Base-by-base conservation (phyloP, 2,329 filamentous ascomycete genomes). In the Sarocladiaceae sp. region DNA sequence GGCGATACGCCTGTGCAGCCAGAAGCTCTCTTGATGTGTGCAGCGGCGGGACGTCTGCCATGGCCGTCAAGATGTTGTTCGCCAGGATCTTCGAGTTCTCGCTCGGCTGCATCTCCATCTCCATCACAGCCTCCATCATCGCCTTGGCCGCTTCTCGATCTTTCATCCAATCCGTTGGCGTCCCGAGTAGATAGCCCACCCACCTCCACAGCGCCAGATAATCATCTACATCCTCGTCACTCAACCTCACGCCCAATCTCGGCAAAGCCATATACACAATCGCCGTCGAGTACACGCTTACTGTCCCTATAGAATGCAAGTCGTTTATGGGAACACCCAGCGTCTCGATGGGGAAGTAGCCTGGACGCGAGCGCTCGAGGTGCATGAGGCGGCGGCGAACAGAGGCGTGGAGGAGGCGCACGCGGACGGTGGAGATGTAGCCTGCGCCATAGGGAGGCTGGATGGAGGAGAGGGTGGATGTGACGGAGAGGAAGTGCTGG, bases 171-270 rank as follows among this genome's bases (percentile, higher is more conserved):
- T 72, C 72, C 1, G 76, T 76, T 0, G 85, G 85, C 6, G 78
- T 79, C 11, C 85, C 86, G 54, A 88, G 73, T 23, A 89, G 68
- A 55, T 87, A 73, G 1, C 76, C 85, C 11, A 90, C 76, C 50
- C 86, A 84, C 3, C 85, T 74, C 85, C 85, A 91, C 1, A 91
- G 66, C 0, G 85, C 83, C 34, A 87, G 69, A 57, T 87, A 90
- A 54, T 89, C 85, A 2, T 58, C 56, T 2, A 76, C 78, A 56
- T 91, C 85, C 46, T 76, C 74, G 21, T 69, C 47, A 0, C 73
- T 71, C 20, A 86, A 64, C 51, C 67, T 81, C 45, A 91, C 80
- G 2, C 85, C 86, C 63, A 90, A 85, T 0, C 83, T 72, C 0
- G 85, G 85, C 4, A 90, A 70, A 19, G 76, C 76, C 20, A 87